phyloP scores from a whole-genome alignment of 441 rosid genomes.

The Gossypium aridum region DNA sequence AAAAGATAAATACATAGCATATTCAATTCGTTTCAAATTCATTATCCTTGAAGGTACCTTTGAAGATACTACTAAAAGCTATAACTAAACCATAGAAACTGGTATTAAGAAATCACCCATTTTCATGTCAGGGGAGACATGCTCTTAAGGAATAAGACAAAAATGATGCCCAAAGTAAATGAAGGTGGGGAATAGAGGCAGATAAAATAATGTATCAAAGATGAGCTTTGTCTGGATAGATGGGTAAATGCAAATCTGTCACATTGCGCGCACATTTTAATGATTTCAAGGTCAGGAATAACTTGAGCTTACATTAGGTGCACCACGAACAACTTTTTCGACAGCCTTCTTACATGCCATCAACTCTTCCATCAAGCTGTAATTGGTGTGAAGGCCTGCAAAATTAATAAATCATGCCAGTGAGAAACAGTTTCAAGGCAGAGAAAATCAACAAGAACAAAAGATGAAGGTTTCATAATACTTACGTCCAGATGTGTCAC shows the following conservation, averaged over 20 bases:
- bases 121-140: background rate
- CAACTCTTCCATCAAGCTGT: conserved; percentile 90
- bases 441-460: background rate
- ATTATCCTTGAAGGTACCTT: background rate
- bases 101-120: background rate
- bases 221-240: background rate
- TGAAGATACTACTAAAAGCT: background rate
- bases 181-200: background rate
- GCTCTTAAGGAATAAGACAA: background rate
- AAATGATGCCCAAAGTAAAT: background rate
- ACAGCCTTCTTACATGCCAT: conserved; percentile 87
- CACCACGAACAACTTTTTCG: conserved; percentile 64
- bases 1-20: background rate
- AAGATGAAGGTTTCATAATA: conserved; percentile 14
- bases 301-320: conserved; percentile 66
- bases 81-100: background rate
- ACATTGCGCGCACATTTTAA: conserved; percentile 12
- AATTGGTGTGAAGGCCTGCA: conserved; percentile 91
- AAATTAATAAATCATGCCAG: conserved; percentile 7
- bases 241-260: conserved; percentile 1
- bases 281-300: conserved; percentile 2
- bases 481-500: conserved; percentile 98
- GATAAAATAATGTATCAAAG: background rate
- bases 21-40: background rate
- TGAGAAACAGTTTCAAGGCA: conserved; percentile 14